A percentile compares a stretch with the other conserved stretches of the same genome.
phyloP scores from a whole-genome alignment of 768 basidiomycete genomes.

The Tricholoma matsutake region DNA sequence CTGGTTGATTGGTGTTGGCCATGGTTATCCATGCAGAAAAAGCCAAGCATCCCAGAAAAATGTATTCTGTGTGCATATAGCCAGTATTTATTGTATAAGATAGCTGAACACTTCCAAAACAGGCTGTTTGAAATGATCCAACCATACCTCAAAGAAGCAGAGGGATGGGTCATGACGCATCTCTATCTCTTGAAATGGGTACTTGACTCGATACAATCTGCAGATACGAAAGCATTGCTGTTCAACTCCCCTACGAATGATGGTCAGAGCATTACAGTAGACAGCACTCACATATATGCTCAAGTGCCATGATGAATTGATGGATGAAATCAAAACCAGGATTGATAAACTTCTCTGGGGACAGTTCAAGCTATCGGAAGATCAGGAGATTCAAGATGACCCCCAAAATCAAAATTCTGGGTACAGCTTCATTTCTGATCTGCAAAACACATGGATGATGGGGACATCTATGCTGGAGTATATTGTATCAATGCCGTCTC shows the following conservation, averaged over 20 bases:
- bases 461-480: not conserved
- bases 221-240: not conserved
- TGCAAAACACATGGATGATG: not conserved
- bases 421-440: not conserved
- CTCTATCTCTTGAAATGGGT: not conserved
- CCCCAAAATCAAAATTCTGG: not conserved
- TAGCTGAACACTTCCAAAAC: not conserved
- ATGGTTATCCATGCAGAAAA: not conserved
- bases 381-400: not conserved
- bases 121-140: not conserved
- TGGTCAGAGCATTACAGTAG: not conserved
- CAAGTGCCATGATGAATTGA: not conserved
- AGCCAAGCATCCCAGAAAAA: too few relatives aligned
- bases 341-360: too few relatives aligned
- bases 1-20: not conserved
- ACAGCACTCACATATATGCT: not conserved
- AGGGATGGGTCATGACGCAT: not conserved
- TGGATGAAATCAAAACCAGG: not conserved
- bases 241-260: not conserved
- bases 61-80: not conserved
- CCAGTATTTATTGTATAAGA: not conserved
- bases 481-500: not conserved
- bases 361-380: not conserved
- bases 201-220: not conserved
- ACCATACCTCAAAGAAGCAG: not conserved